Conservation (phyloP, 176 grass and related monocot species). For the Phoenix dactylifera region DNA sequence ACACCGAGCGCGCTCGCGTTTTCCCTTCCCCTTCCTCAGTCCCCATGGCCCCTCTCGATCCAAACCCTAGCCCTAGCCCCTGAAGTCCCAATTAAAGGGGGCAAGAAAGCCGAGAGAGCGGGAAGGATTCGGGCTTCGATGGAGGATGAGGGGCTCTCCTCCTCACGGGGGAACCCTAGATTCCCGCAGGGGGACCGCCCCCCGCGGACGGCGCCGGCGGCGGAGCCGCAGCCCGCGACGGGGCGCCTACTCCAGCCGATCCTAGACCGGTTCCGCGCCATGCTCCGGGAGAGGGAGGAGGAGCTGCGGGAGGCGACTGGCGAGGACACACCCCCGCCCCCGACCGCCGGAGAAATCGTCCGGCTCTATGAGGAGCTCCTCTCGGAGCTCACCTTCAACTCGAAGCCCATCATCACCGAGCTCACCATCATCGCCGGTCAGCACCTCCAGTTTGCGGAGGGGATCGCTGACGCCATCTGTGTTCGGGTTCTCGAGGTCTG, state of each 20-base stretch:
- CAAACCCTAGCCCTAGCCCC: slow-evolving; percentile 16
- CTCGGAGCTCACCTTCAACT: slow-evolving; percentile 88
- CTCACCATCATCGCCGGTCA: slow-evolving; percentile 82
- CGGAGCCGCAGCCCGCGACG: slow-evolving; percentile 12
- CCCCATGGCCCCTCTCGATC: slow-evolving; percentile 36
- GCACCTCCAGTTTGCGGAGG: slow-evolving; percentile 39
- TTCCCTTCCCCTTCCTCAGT: not conserved
- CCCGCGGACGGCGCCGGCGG: not conserved
- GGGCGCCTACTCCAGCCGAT: not conserved
- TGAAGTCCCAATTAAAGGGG: slow-evolving; percentile 2
- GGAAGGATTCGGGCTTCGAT: not conserved
- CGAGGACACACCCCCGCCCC: slow-evolving; percentile 15
- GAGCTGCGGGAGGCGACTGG: slow-evolving; percentile 14
- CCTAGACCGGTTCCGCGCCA: slow-evolving; percentile 46
- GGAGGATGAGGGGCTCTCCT: slow-evolving; percentile 8
- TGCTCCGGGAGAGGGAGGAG: slow-evolving; percentile 48
- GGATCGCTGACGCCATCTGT: slow-evolving; percentile 70
- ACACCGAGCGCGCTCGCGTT: slow-evolving; percentile 12
- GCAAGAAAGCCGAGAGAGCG: not conserved
- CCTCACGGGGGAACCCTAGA: slow-evolving; percentile 19
- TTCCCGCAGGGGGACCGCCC: not conserved
- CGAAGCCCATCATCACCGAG: slow-evolving; percentile 94
- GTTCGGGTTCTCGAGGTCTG: slow-evolving; percentile 62
- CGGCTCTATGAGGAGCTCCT: slow-evolving; percentile 52
- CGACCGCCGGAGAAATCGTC: slow-evolving; percentile 34